Evolutionary conservation across 305 asterid species (phyloP).

Genomic region (Solanum hybrid): DNA sequence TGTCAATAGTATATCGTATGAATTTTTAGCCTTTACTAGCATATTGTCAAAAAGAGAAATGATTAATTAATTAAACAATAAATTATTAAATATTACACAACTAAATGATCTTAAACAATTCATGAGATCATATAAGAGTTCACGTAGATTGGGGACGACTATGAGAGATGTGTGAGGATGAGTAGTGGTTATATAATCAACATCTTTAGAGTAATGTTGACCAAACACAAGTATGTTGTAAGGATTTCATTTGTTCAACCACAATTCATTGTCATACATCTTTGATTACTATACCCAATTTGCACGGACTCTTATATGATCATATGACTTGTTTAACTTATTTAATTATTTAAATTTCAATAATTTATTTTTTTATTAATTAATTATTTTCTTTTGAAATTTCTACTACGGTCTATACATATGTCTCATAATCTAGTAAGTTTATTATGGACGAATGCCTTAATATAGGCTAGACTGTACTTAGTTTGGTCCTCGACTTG

Average conservation of each 20-base stretch:
- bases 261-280: neutral
- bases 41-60: neutral
- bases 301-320: neutral
- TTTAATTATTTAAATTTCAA: neutral
- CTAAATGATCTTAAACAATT: neutral
- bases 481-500: neutral
- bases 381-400: too few relatives aligned
- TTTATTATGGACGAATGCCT: neutral
- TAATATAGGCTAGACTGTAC: neutral
- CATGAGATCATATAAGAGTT: neutral
- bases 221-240: neutral
- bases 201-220: neutral
- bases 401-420: neutral
- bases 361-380: too few relatives aligned
- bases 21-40: neutral
- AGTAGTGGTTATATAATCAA: neutral
- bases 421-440: neutral
- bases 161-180: neutral
- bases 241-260: neutral
- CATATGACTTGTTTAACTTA: neutral
- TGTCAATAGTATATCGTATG: neutral
- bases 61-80: too few relatives aligned
- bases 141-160: neutral
- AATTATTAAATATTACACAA: neutral
- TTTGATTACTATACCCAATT: neutral